Evolutionary conservation across 1,139 yeast genomes (phyloP).

Genomic region (Blastobotrys apis): DNA sequence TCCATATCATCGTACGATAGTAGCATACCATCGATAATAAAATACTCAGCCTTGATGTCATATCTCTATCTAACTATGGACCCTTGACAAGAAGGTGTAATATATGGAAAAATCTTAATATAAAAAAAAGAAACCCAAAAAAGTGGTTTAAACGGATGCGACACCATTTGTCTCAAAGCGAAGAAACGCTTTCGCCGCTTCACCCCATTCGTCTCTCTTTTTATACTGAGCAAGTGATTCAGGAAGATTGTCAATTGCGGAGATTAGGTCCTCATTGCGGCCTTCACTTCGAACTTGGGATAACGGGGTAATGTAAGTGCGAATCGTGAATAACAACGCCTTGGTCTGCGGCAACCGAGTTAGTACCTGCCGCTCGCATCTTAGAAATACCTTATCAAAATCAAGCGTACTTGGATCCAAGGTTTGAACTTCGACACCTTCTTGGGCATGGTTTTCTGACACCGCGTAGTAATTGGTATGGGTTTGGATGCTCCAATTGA

Average conservation of each 20-base stretch:
- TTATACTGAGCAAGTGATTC: slow-evolving; percentile 57
- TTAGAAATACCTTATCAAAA: slow-evolving; percentile 51
- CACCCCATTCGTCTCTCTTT: slow-evolving; percentile 60
- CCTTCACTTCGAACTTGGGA: slow-evolving; percentile 47
- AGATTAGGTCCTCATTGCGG: slow-evolving; percentile 42
- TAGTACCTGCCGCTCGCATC: slow-evolving; percentile 60
- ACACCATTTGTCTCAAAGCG: too few species aligned
- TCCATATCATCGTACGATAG: too few species aligned
- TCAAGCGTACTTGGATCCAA: slow-evolving; percentile 46
- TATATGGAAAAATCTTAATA: too few species aligned
- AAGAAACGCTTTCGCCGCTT: slow-evolving; percentile 51
- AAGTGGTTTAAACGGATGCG: too few species aligned
- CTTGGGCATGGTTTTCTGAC: slow-evolving; percentile 46
- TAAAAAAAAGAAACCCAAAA: too few species aligned
- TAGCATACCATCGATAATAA: too few species aligned
- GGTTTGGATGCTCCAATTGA: slow-evolving; percentile 60
- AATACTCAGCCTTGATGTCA: too few species aligned
- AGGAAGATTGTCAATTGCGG: slow-evolving; percentile 59
- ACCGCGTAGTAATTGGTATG: slow-evolving; percentile 51
- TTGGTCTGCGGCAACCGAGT: slow-evolving; percentile 53
- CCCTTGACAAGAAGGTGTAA: too few species aligned
- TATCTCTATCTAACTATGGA: too few species aligned
- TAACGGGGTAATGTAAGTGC: slow-evolving; percentile 66
- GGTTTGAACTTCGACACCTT: slow-evolving; percentile 30
- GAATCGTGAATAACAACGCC: slow-evolving; percentile 54